Evolutionary conservation across 164 flowering plant species (phyloP), one percentile per base, ranked within the genome.

Genomic region (Stephania yunnanensis): DNA sequence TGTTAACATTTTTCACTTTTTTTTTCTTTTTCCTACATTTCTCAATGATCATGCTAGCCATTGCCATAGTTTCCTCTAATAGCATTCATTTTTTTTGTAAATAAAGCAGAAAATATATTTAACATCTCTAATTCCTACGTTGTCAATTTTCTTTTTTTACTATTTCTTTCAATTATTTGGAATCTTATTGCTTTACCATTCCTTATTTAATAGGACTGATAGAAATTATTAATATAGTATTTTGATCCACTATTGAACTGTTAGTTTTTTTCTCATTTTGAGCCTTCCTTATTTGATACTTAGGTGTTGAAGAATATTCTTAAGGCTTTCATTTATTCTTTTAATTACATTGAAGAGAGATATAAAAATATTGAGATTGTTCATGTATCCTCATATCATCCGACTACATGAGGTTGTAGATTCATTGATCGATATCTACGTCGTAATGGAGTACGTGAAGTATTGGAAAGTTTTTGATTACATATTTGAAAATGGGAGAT

Each of bases 401-500:
- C 85, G 94, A 46, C 88, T 89, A 1, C 89, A 89, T 84, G 94
- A 90, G 83, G 91, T 87, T 48, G 86, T 90, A 80, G 92, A 90
- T 72, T 89, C 92, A 46, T 81, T 79, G 0, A 63, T 84, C 4
- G 91, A 89, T 73, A 90, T 90, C 22, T 89, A 83, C 82, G 86
- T 90, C 66, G 91, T 90, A 9, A 89, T 89, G 92, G 94, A 90
- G 75, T 89, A 87, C 81, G 91, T 89, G 73, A 88, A 86, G 68
- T 84, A 85, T 20, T 25, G 94, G 92, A 36, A 91, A 90, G 80
- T 89, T 15, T 90, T 90, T 83, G 94, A 89, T 80, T 89, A 89
- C 77, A 90, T 90, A 77, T 89, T 90, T 36, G 90, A 90, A 81
- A 90, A 89, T 82, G 90, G 94, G 55, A 85, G 91, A 81, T 71